Conservation (phyloP, 345 rosid species). For the Eucalyptus pauciflora region DNA sequence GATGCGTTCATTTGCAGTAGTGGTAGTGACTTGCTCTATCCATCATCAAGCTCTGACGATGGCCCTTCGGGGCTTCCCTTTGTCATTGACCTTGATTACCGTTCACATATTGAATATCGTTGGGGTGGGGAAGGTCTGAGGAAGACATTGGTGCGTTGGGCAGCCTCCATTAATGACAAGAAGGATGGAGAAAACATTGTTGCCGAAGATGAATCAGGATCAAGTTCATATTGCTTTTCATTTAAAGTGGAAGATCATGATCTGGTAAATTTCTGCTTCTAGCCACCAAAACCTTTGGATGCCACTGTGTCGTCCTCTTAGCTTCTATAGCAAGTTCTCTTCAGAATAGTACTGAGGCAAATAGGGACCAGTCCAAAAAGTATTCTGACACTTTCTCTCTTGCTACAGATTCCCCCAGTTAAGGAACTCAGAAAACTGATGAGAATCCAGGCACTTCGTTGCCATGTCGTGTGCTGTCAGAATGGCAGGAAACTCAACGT, state of each 20-base stretch:
- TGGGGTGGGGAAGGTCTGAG: constrained; percentile 99
- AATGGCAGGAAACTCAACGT: constrained; percentile 69
- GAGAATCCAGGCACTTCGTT: constrained; percentile 88
- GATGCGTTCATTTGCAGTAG: constrained; percentile 96
- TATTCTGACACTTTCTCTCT: background rate
- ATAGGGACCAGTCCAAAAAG: background rate
- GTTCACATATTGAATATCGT: constrained; percentile 86
- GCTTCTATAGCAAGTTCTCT: background rate
- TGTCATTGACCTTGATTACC: constrained; percentile 82
- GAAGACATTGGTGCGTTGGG: constrained; percentile 93
- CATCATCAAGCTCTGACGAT: constrained; percentile 51
- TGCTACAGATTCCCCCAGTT: constrained; percentile 56
- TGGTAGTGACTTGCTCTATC: constrained; percentile 89
- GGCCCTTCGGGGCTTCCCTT: constrained; percentile 53
- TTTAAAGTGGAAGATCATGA: constrained; percentile 50
- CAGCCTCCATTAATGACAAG: constrained; percentile 43
- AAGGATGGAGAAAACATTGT: constrained; percentile 29
- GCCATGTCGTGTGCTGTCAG: constrained; percentile 75
- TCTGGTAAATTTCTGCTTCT: constrained; percentile 43
- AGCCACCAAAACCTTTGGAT: background rate
- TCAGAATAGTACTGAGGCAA: background rate
- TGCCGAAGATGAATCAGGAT: constrained; percentile 29
- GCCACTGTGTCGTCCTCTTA: background rate
- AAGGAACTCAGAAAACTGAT: constrained; percentile 79
- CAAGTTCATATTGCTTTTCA: constrained; percentile 71